A percentile compares a stretch with the other conserved stretches of the same genome.
phyloP scores from a whole-genome alignment of 164 flowering plant species.

The Magnolia changhungtana region DNA sequence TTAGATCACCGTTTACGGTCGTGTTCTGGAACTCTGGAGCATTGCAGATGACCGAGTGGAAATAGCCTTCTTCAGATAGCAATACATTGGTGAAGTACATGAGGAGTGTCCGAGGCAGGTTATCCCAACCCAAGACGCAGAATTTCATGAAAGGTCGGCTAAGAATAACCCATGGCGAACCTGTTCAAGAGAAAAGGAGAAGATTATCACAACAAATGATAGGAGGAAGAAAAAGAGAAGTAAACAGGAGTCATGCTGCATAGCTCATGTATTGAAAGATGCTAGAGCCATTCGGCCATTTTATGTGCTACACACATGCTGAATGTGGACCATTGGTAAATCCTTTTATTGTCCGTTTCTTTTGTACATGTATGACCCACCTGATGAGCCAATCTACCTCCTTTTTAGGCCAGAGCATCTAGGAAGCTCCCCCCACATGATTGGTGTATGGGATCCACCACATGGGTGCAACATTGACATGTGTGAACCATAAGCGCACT shows the following conservation, averaged over 20 bases:
- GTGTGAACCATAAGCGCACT: no score
- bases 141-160: slow-evolving; percentile 78
- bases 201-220: background rate
- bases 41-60: slow-evolving; percentile 87
- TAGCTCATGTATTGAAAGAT: no score
- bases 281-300: no score
- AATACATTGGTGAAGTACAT: slow-evolving; percentile 81
- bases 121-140: slow-evolving; percentile 90
- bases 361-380: background rate
- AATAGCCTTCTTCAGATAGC: slow-evolving; percentile 77
- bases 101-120: slow-evolving; percentile 81
- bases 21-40: slow-evolving; percentile 71
- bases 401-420: background rate
- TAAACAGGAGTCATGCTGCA: background rate
- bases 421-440: background rate
- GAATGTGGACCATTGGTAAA: no score
- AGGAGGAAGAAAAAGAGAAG: background rate
- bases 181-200: slow-evolving; percentile 36
- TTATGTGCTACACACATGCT: no score
- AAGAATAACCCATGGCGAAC: slow-evolving; percentile 85
- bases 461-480: background rate
- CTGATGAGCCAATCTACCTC: background rate
- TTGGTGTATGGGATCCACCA: background rate
- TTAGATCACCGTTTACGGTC: slow-evolving; percentile 72
- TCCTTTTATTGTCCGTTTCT: no score